Conservation (phyloP, 2,329 filamentous ascomycete genomes). For the Hymenoscyphus fructigenus region DNA sequence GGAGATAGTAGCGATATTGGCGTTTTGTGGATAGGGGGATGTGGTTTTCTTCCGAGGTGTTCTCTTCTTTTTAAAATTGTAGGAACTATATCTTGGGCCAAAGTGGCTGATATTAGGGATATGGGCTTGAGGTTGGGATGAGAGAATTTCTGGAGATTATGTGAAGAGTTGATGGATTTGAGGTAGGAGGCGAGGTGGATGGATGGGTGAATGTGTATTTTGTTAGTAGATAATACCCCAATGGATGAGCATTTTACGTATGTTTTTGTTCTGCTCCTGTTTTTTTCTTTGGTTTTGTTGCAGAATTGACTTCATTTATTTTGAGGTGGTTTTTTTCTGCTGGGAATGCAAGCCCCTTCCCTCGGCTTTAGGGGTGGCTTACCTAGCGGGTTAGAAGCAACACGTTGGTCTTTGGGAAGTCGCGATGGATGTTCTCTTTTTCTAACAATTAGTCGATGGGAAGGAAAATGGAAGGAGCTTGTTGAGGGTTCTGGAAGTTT, state of each 20-base stretch:
- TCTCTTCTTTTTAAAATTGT: constrained; percentile 3
- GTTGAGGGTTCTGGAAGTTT: too few species aligned
- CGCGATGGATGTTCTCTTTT: too few species aligned
- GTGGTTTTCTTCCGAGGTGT: neutral
- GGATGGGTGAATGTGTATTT: neutral
- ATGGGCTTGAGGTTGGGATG: neutral
- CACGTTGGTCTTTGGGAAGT: too few species aligned
- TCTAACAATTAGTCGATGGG: too few species aligned
- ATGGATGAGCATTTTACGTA: neutral
- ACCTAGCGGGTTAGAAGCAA: too few species aligned
- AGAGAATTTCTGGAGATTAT: neutral
- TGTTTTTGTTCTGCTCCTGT: neutral
- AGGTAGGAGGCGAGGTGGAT: neutral
- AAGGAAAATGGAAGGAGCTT: too few species aligned
- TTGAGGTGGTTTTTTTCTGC: too few species aligned
- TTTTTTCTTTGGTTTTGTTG: neutral
- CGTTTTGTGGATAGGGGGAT: constrained; percentile 14
- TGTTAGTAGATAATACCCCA: constrained; percentile 1
- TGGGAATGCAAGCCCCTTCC: too few species aligned
- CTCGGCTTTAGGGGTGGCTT: too few species aligned
- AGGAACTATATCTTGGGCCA: neutral
- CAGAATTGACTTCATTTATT: too few species aligned
- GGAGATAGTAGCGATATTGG: constrained; percentile 32
- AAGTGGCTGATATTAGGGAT: neutral
- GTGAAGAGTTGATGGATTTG: neutral